Percentiles rank a stretch among this genome's conserved stretches.
Conservation (phyloP, 2,329 filamentous ascomycete genomes). For the Lojkania enalia region DNA sequence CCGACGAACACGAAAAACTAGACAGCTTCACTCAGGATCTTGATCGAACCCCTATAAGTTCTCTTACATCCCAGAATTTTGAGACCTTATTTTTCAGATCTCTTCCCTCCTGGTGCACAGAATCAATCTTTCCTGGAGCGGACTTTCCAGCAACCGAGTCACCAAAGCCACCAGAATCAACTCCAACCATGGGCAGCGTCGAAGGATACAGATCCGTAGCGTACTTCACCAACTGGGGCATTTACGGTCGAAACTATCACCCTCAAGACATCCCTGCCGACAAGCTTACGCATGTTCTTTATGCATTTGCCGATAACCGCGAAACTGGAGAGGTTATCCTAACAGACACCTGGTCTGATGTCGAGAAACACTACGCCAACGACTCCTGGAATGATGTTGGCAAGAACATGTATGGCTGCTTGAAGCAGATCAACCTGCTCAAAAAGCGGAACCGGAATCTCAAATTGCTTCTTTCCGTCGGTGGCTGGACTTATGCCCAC, state of each 20-base stretch:
- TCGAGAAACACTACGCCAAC: slow-evolving; percentile 60
- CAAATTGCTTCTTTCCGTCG: slow-evolving; percentile 81
- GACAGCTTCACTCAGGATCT: not conserved
- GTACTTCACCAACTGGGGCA: slow-evolving; percentile 77
- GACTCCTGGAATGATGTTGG: slow-evolving; percentile 70
- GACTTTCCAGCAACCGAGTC: not conserved
- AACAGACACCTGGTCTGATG: slow-evolving; percentile 33
- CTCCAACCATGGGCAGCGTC: slow-evolving; percentile 23
- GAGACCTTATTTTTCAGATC: not conserved
- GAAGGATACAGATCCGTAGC: slow-evolving; percentile 67
- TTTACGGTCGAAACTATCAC: slow-evolving; percentile 83
- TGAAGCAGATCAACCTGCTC: slow-evolving; percentile 75
- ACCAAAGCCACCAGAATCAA: not conserved
- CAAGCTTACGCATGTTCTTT: slow-evolving; percentile 85
- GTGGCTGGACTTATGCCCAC: slow-evolving; percentile 75
- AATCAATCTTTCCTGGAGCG: not conserved
- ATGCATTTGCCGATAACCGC: slow-evolving; percentile 86
- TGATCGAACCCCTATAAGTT: not conserved
- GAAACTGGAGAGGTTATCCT: slow-evolving; percentile 71
- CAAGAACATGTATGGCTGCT: slow-evolving; percentile 73
- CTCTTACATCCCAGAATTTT: not conserved
- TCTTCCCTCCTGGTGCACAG: not conserved
- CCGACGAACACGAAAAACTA: not conserved
- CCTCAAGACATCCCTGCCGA: slow-evolving; percentile 81
- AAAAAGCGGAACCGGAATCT: slow-evolving; percentile 77